These are phyloP conservation scores for Sarcodon aspratus DNA, from an alignment of 768 basidiomycete genomes.

Conservation along the genomic window DNA sequence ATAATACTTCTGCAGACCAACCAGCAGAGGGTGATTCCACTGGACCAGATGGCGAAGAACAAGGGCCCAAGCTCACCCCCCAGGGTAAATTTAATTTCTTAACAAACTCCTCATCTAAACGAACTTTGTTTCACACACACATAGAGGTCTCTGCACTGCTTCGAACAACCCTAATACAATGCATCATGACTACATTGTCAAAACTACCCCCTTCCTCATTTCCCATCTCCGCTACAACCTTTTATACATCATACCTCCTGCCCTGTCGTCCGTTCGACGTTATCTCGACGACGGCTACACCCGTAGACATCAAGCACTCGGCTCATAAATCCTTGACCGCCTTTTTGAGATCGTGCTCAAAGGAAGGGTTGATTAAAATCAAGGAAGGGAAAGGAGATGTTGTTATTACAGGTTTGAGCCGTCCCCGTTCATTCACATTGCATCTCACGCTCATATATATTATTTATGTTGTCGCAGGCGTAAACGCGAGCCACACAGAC, in stretches of 20 bases:
- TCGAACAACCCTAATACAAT: slow-evolving; percentile 52
- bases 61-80: slow-evolving; percentile 8
- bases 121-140: background rate
- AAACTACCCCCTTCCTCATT: slow-evolving; percentile 42
- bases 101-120: background rate
- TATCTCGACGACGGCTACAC: slow-evolving; percentile 14
- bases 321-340: slow-evolving; percentile 70
- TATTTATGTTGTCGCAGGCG: slow-evolving; percentile 30
- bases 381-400: slow-evolving; percentile 44
- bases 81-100: slow-evolving; percentile 13
- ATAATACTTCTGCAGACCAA: background rate
- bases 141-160: slow-evolving; percentile 49
- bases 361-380: slow-evolving; percentile 57
- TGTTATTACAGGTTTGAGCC: slow-evolving; percentile 25
- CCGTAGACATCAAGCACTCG: slow-evolving; percentile 68
- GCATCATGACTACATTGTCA: slow-evolving; percentile 38
- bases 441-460: background rate
- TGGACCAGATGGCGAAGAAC: no score
- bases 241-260: slow-evolving; percentile 70
- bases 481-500: slow-evolving; percentile 45
- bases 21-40: no score
- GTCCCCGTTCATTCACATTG: background rate
- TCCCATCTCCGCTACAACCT: slow-evolving; percentile 64
- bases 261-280: slow-evolving; percentile 72
- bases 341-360: slow-evolving; percentile 72